Evolutionary conservation across 495 filamentous ascomycete species (phyloP).

Genomic region (Penicillium turbatum): DNA sequence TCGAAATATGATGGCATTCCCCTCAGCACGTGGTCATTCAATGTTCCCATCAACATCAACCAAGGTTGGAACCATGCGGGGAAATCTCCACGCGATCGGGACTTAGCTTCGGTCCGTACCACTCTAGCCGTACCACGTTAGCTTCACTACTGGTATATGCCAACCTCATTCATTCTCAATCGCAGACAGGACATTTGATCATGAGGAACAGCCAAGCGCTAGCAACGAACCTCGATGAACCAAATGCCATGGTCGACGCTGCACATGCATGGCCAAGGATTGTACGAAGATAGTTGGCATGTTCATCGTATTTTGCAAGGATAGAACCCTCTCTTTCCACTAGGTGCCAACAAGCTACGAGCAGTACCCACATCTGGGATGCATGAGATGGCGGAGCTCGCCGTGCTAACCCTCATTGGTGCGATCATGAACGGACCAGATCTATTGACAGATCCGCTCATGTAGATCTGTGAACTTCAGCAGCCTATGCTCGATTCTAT

Average conservation of each 20-base stretch:
- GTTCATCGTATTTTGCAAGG: background rate
- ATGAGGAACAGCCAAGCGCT: too few relatives aligned
- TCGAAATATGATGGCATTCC: background rate
- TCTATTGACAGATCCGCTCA: background rate
- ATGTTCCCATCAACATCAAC: too few relatives aligned
- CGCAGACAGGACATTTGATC: background rate
- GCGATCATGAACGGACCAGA: conserved; percentile 5
- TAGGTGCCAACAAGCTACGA: background rate
- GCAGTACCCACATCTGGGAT: background rate
- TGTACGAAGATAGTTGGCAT: background rate
- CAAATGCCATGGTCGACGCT: background rate
- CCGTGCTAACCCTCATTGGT: conserved; percentile 15
- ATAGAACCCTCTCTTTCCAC: background rate
- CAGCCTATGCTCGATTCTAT: background rate
- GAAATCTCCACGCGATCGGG: background rate
- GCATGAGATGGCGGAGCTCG: conserved; percentile 13
- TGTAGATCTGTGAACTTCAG: background rate
- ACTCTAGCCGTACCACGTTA: too few relatives aligned
- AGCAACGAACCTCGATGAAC: background rate
- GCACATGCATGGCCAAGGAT: background rate
- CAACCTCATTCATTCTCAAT: too few relatives aligned
- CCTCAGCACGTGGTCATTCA: background rate
- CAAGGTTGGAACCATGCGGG: background rate
- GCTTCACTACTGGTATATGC: too few relatives aligned
- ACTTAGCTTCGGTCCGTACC: background rate